Percentiles rank a stretch among this genome's conserved stretches.
Evolutionary conservation across 176 grass and related monocot species (phyloP).

Genomic region (Echinochloa phyllopogon): DNA sequence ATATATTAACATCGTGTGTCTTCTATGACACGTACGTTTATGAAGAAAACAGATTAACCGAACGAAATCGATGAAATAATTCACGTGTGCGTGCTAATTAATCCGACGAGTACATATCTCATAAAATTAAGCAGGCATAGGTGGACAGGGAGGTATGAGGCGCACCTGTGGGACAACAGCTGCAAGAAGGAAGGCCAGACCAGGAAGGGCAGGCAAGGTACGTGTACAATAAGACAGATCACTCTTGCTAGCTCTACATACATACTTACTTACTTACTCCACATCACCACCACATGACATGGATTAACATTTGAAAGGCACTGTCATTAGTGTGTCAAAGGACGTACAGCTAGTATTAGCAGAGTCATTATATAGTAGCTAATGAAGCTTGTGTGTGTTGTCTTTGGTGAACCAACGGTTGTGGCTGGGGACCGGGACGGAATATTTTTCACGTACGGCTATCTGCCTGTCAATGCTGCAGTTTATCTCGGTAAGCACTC

Average conservation of each 20-base stretch:
- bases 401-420: background rate
- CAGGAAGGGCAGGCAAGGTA: conserved; percentile 99
- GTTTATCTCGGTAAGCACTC: conserved; percentile 36
- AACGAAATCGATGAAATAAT: too few species aligned
- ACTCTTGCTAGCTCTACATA: too few species aligned
- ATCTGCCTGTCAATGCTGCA: conserved; percentile 7
- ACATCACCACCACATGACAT: too few species aligned
- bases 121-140: conserved; percentile 80
- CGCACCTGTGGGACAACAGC: conserved; percentile 99
- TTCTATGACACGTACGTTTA: too few species aligned
- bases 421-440: background rate
- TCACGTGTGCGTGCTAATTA: background rate
- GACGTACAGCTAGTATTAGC: background rate
- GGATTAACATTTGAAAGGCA: background rate
- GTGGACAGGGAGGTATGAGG: conserved; percentile 99
- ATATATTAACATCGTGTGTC: too few species aligned
- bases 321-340: background rate
- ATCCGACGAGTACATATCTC: background rate
- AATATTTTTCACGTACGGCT: background rate
- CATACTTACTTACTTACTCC: too few species aligned
- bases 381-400: background rate
- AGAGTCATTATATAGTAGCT: background rate
- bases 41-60: too few species aligned
- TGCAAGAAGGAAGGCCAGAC: conserved; percentile 99
- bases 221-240: too few species aligned